Percentiles rank a stretch among this genome's conserved stretches.
phyloP scores from a whole-genome alignment of 192 early-diverging fungal species.

The Umbelopsis sp. region DNA sequence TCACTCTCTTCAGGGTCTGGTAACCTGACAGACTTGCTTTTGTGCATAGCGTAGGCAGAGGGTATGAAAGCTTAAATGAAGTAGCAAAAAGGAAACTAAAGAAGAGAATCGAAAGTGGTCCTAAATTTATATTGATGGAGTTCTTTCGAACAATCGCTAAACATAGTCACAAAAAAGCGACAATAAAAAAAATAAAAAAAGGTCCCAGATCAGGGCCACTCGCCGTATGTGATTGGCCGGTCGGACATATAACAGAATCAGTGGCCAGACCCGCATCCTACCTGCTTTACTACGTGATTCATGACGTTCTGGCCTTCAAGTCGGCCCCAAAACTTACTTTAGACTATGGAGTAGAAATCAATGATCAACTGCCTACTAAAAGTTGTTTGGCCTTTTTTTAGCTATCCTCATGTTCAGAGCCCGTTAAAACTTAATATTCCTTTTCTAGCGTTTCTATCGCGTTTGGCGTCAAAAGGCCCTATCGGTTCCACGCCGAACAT shows the following conservation, averaged over 20 bases:
- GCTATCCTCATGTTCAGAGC: no score
- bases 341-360: no score
- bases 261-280: no score
- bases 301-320: no score
- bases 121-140: not conserved
- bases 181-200: slow-evolving; percentile 15
- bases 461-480: no score
- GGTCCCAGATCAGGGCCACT: not conserved
- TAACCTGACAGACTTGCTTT: slow-evolving; percentile 25
- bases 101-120: not conserved
- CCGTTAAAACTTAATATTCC: no score
- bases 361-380: no score
- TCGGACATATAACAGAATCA: not conserved
- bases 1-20: slow-evolving; percentile 19
- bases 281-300: no score
- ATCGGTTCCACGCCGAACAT: no score
- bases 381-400: no score
- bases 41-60: not conserved
- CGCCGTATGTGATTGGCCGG: not conserved
- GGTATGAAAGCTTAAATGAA: slow-evolving; percentile 1
- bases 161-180: slow-evolving; percentile 13
- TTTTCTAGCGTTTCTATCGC: no score
- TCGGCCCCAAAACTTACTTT: no score
- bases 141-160: slow-evolving; percentile 15
- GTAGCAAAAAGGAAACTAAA: not conserved